phyloP scores from a whole-genome alignment of 495 filamentous ascomycete genomes.

The Parathielavia appendiculata region DNA sequence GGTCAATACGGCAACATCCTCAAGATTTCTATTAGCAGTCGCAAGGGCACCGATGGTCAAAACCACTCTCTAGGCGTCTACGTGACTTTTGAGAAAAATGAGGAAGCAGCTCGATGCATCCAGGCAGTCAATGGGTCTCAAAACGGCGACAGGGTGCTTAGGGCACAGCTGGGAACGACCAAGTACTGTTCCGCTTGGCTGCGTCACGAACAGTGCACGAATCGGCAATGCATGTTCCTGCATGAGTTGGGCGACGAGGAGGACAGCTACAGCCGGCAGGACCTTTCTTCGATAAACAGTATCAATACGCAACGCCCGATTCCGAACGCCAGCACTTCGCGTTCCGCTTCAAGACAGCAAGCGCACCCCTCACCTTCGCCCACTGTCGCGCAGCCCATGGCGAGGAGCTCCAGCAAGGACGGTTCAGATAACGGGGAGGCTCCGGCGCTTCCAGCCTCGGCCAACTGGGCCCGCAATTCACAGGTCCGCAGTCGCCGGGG shows the following conservation, averaged over 20 bases:
- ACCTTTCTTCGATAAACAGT: conserved; percentile 93
- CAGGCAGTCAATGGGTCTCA: conserved; percentile 83
- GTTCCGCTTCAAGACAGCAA: conserved; percentile 49
- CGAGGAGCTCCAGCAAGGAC: conserved; percentile 69
- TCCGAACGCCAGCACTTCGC: conserved; percentile 40
- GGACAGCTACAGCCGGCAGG: conserved; percentile 92
- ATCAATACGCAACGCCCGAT: conserved; percentile 69
- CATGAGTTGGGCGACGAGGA: conserved; percentile 96
- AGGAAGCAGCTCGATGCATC: conserved; percentile 86
- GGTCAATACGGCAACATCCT: conserved; percentile 98
- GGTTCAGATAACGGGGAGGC: conserved; percentile 67
- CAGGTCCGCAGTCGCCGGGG: conserved; percentile 64
- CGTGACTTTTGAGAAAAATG: conserved; percentile 85
- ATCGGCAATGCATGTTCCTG: conserved; percentile 93
- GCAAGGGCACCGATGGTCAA: conserved; percentile 64
- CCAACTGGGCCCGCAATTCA: conserved; percentile 85
- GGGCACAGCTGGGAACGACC: conserved; percentile 94
- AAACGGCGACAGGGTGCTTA: conserved; percentile 79
- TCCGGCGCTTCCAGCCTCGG: conserved; percentile 83
- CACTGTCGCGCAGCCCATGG: conserved; percentile 64
- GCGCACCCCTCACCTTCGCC: conserved; percentile 47
- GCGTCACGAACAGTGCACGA: conserved; percentile 85
- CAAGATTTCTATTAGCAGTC: conserved; percentile 97
- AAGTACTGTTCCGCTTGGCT: conserved; percentile 99
- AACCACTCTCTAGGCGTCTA: conserved; percentile 89